A percentile compares a stretch with the other conserved stretches of the same genome.
Evolutionary conservation across 108 stramenopile species (phyloP).

Genomic region (Phaeodactylum tricornutum): DNA sequence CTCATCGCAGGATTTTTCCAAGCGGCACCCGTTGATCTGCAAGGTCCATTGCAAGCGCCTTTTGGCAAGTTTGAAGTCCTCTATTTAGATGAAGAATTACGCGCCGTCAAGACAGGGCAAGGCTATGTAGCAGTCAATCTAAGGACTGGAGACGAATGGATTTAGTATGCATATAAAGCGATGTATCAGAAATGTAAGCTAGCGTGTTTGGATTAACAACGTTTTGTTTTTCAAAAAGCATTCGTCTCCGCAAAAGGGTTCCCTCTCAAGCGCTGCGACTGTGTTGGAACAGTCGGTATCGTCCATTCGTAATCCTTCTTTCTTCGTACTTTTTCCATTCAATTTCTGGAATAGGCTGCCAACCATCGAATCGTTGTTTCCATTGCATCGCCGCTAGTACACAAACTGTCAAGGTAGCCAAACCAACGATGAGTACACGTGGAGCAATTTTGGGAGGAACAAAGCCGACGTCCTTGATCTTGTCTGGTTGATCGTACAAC

Average conservation of each 20-base stretch:
- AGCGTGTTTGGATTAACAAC: too few species aligned
- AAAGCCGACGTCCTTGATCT: conserved; percentile 67
- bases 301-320: too few species aligned
- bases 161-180: too few species aligned
- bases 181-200: too few species aligned
- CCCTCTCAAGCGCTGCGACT: too few species aligned
- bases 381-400: conserved; percentile 15
- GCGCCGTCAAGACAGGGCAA: conserved; percentile 55
- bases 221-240: too few species aligned
- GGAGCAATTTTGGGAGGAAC: conserved; percentile 22
- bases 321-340: too few species aligned
- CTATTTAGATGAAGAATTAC: conserved; percentile 56
- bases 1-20: conserved; percentile 32
- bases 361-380: conserved; percentile 34
- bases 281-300: too few species aligned
- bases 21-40: conserved; percentile 39
- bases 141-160: too few species aligned
- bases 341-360: conserved; percentile 39
- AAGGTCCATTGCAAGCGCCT: conserved; percentile 48
- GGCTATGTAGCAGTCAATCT: conserved; percentile 53
- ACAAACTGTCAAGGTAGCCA: conserved; percentile 8
- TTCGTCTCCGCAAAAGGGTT: too few species aligned
- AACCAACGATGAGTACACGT: conserved; percentile 14
- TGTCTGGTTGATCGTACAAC: conserved; percentile 61
- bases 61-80: conserved; percentile 68